phyloP scores from a whole-genome alignment of 176 grass and related monocot genomes.

The Paspalum notatum region DNA sequence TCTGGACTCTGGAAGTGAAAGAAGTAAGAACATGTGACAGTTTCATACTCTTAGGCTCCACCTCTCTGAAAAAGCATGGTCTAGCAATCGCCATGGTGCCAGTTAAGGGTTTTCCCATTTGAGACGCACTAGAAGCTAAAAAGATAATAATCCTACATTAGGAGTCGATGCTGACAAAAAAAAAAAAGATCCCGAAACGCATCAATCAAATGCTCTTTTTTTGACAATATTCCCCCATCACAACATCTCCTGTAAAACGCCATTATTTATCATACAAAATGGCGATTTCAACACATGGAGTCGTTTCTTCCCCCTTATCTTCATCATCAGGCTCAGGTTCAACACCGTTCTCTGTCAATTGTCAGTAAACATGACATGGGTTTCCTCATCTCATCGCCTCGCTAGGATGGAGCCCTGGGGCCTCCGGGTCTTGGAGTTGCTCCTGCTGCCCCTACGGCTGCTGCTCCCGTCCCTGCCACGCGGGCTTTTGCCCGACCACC shows the following conservation, averaged over 20 bases:
- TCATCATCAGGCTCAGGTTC: no score
- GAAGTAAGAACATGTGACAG: no score
- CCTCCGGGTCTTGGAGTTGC: slow-evolving; percentile 35
- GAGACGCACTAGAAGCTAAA: not conserved
- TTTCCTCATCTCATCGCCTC: slow-evolving; percentile 18
- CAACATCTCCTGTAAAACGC: no score
- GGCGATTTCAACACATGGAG: not conserved
- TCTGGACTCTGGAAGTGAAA: no score
- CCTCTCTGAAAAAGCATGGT: no score
- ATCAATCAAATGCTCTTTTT: not conserved
- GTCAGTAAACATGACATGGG: not conserved
- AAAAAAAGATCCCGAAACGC: not conserved
- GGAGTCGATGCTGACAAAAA: not conserved
- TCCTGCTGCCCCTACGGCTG: slow-evolving; percentile 39
- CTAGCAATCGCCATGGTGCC: no score
- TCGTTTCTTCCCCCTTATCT: not conserved
- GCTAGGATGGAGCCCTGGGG: not conserved
- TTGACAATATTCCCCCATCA: not conserved
- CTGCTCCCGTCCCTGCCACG: slow-evolving; percentile 18
- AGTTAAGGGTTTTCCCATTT: not conserved
- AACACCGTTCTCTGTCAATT: no score
- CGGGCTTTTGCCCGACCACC: slow-evolving; percentile 2
- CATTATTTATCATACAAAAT: slow-evolving; percentile 25
- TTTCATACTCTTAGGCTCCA: no score
- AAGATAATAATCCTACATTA: not conserved